Evolutionary conservation across 108 stramenopile species (phyloP).

Genomic region (Pseudonitzschia pungens): DNA sequence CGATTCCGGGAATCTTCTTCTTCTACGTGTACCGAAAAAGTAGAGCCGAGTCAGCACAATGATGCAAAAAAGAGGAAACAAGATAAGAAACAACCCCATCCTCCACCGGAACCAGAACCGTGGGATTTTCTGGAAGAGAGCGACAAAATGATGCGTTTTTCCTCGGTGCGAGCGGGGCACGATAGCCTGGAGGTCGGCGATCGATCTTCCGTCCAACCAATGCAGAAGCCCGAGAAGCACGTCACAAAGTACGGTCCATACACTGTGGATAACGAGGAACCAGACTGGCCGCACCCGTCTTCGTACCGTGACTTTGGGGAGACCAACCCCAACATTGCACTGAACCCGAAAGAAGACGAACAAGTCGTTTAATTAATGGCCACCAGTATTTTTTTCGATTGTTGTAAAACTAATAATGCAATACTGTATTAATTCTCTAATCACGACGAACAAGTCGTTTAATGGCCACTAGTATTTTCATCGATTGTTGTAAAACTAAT

Average conservation of each 20-base stretch:
- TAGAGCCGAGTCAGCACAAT: background rate
- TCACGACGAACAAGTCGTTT: no score
- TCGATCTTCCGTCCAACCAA: background rate
- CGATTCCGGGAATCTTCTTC: no score
- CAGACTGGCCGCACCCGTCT: background rate
- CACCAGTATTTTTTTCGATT: background rate
- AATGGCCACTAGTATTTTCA: no score
- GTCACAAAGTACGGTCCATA: background rate
- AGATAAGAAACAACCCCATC: no score
- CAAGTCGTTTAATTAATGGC: no score
- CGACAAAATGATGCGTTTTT: background rate
- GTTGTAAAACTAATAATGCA: background rate
- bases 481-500: background rate
- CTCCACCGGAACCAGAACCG: background rate
- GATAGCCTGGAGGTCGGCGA: background rate
- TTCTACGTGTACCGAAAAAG: background rate
- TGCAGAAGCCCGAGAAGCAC: background rate
- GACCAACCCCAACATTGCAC: background rate
- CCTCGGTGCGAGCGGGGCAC: background rate
- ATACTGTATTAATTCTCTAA: background rate
- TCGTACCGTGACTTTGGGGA: background rate
- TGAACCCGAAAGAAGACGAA: background rate
- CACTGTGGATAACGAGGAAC: background rate
- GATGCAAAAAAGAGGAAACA: background rate
- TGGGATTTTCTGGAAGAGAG: conserved; percentile 2